Conservation (phyloP, 257 asterid genomes). For the Solanum chmielewskii region DNA sequence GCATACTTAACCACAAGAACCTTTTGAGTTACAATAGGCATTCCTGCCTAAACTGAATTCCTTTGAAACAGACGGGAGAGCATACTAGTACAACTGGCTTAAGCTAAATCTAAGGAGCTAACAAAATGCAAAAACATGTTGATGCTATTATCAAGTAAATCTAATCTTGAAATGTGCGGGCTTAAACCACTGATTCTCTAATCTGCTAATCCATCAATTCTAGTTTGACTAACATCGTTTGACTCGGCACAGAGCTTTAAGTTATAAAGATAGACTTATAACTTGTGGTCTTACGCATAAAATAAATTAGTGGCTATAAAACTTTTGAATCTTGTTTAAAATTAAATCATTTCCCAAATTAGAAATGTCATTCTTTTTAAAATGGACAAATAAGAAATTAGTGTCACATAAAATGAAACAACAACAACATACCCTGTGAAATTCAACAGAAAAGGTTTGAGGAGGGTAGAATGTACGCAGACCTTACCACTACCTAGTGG, state of each 20-base stretch:
- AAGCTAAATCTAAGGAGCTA: not conserved
- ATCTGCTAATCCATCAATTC: not conserved
- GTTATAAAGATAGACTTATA: not conserved
- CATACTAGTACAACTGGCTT: not conserved
- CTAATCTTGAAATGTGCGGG: not conserved
- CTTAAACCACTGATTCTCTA: not conserved
- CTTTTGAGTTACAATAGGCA: not conserved
- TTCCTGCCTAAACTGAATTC: not conserved
- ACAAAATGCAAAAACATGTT: not conserved
- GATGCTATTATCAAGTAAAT: not conserved
- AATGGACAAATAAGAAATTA: not conserved
- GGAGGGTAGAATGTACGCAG: not conserved
- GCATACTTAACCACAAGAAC: not conserved
- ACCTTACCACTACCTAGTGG: not conserved
- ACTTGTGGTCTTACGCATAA: not conserved
- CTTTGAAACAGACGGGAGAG: not conserved
- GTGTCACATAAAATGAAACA: not conserved
- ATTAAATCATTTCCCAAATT: not conserved
- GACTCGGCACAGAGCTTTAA: not conserved
- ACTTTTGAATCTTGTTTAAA: not conserved
- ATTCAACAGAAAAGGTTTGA: not conserved
- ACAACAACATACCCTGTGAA: not conserved
- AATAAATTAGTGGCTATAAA: not conserved
- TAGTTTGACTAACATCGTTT: not conserved
- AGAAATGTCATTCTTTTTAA: not conserved